Conservation (phyloP, 1,139 yeast species). For the Geotrichum aggregatum region DNA sequence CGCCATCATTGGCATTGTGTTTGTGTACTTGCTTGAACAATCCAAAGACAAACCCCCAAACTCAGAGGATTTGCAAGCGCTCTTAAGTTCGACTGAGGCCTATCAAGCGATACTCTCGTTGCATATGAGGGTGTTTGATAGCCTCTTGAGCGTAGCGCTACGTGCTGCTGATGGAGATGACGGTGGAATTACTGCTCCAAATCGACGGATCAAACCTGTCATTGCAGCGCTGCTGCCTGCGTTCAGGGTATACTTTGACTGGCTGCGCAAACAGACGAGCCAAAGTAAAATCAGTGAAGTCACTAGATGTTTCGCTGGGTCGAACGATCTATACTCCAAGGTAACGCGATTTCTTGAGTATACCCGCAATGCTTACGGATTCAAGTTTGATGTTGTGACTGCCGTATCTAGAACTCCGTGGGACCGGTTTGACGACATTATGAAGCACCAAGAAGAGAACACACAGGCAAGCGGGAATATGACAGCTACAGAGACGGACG, state of each 20-base stretch:
- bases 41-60: neutral
- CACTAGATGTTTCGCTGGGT: neutral
- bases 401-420: conserved; percentile 18
- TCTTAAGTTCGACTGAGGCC: neutral
- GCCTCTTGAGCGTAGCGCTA: conserved; percentile 8
- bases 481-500: neutral
- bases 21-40: conserved; percentile 10
- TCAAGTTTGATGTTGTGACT: conserved; percentile 19
- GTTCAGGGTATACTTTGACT: conserved; percentile 18
- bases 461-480: neutral
- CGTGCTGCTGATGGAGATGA: neutral
- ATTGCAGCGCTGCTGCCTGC: conserved; percentile 7
- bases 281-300: neutral
- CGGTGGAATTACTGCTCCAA: neutral
- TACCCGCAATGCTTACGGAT: conserved; percentile 13
- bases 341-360: conserved; percentile 9
- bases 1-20: conserved; percentile 15
- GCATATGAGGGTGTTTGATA: conserved; percentile 10
- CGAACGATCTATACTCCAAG: neutral
- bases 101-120: neutral
- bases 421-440: conserved; percentile 13
- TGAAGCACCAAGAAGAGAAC: conserved; percentile 5
- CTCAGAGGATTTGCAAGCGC: neutral
- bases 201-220: neutral
- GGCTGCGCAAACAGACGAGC: conserved; percentile 17